phyloP scores from a whole-genome alignment of 2,329 filamentous ascomycete genomes.

The Zasmidium citrigriseum region DNA sequence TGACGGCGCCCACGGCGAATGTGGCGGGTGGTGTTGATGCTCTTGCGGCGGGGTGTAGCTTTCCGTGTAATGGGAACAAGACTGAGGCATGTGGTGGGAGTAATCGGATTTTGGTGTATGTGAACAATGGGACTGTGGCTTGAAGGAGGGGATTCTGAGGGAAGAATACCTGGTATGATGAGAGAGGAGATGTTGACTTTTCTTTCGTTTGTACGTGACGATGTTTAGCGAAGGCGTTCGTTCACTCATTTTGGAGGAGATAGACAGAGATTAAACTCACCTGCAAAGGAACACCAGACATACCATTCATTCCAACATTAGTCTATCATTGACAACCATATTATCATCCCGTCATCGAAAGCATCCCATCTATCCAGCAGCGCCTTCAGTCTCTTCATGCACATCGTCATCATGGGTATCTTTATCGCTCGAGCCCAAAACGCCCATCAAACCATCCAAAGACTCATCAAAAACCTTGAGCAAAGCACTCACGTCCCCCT shows the following conservation, averaged over 20 bases:
- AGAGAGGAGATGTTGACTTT: no score
- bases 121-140: background rate
- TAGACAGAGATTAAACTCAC: no score
- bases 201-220: no score
- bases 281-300: no score
- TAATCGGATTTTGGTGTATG: conserved; percentile 28
- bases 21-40: conserved; percentile 23
- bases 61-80: conserved; percentile 31
- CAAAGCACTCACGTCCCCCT: conserved; percentile 39
- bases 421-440: conserved; percentile 24
- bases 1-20: conserved; percentile 14
- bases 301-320: no score
- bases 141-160: background rate
- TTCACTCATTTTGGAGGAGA: no score
- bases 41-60: conserved; percentile 28
- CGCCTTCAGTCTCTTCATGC: background rate
- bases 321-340: background rate
- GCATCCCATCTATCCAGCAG: background rate
- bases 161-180: background rate
- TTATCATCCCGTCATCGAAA: background rate
- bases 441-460: conserved; percentile 37
- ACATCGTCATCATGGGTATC: conserved; percentile 7
- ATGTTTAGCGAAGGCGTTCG: no score
- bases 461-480: conserved; percentile 39
- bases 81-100: conserved; percentile 35